These are phyloP conservation scores for Somion occarium DNA, from an alignment of 1,284 basidiomycete genomes.

Conservation along the genomic window DNA sequence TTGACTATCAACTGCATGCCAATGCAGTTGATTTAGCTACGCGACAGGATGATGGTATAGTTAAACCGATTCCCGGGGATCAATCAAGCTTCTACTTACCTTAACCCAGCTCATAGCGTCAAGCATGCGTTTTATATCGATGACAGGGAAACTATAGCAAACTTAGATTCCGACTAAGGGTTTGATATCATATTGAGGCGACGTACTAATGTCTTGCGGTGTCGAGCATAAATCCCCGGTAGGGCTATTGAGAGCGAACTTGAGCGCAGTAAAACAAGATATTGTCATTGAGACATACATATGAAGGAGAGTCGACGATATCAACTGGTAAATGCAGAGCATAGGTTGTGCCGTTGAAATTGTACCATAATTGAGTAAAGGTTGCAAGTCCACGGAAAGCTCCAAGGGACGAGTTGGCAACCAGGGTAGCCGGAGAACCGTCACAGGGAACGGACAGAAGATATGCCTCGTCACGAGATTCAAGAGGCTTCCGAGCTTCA, in stretches of 20 bases:
- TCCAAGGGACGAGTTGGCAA: slow-evolving; percentile 71
- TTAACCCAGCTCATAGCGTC: slow-evolving; percentile 89
- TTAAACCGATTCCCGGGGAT: background rate
- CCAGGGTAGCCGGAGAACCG: slow-evolving; percentile 53
- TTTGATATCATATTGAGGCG: slow-evolving; percentile 1
- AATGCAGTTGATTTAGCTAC: slow-evolving; percentile 71
- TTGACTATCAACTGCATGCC: slow-evolving; percentile 76
- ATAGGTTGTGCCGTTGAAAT: slow-evolving; percentile 43
- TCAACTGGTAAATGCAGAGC: slow-evolving; percentile 52
- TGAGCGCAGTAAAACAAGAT: background rate
- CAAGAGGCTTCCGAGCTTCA: slow-evolving; percentile 50
- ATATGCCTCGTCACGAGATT: slow-evolving; percentile 61
- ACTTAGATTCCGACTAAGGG: background rate
- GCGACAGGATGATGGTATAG: slow-evolving; percentile 9
- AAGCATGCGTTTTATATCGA: slow-evolving; percentile 67
- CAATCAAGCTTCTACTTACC: slow-evolving; percentile 36
- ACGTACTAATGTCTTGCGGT: slow-evolving; percentile 62
- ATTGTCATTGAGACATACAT: background rate
- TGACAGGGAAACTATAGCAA: slow-evolving; percentile 52
- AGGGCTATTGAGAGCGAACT: slow-evolving; percentile 44
- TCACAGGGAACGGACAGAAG: slow-evolving; percentile 54
- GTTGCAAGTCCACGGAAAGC: slow-evolving; percentile 81
- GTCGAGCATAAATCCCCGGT: slow-evolving; percentile 81
- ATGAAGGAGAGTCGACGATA: slow-evolving; percentile 28
- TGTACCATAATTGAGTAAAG: slow-evolving; percentile 76